A percentile compares a stretch with the other conserved stretches of the same genome.
Conservation (phyloP, 805 yeast genomes). For the Zygosaccharomyces pseudorouxii region DNA sequence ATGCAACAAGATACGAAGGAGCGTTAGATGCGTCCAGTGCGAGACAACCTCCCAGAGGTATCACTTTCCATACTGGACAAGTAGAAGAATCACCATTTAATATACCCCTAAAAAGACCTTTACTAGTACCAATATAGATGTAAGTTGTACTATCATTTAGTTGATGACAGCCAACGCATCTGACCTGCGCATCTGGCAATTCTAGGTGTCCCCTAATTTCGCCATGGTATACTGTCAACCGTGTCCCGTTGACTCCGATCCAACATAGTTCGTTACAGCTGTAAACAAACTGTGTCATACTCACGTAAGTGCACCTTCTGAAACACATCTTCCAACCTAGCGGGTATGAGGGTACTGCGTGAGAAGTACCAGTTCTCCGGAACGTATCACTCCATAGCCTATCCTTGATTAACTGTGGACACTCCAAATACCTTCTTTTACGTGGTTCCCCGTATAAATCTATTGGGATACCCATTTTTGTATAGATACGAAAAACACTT, state of each 20-base stretch:
- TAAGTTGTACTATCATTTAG: too few relatives aligned
- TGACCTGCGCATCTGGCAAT: too few relatives aligned
- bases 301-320: slow-evolving; percentile 6
- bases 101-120: too few relatives aligned
- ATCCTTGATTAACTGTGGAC: background rate
- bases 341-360: background rate
- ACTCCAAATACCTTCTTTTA: background rate
- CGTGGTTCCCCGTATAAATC: slow-evolving; percentile 5
- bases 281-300: background rate
- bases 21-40: slow-evolving; percentile 7
- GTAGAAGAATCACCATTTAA: too few relatives aligned
- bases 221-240: too few relatives aligned
- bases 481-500: too few relatives aligned
- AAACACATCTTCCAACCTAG: slow-evolving; percentile 1
- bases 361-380: background rate
- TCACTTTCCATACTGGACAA: background rate
- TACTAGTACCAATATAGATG: too few relatives aligned
- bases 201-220: too few relatives aligned
- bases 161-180: too few relatives aligned
- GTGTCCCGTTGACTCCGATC: too few relatives aligned
- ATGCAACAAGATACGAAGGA: slow-evolving; percentile 6
- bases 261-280: background rate
- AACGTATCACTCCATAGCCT: background rate
- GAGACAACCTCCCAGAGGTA: slow-evolving; percentile 5
- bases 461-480: slow-evolving; percentile 14